phyloP scores from a whole-genome alignment of 78 protist genomes.

The Bigelowiella natans region DNA sequence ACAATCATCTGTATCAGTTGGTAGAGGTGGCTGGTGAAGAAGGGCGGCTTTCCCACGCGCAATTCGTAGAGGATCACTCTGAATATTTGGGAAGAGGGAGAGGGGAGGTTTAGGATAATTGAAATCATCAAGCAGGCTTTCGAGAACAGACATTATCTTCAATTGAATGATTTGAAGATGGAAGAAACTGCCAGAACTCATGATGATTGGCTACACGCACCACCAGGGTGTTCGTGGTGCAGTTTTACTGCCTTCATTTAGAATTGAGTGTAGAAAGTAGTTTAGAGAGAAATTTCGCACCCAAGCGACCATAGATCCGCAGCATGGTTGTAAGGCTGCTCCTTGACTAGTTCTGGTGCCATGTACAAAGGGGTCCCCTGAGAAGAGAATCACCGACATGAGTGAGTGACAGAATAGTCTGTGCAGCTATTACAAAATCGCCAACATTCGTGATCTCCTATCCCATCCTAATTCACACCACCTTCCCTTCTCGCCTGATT shows the following conservation, averaged over 20 bases:
- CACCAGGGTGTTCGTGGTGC: background rate
- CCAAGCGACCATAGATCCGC: slow-evolving; percentile 90
- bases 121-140: too few relatives aligned
- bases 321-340: slow-evolving; percentile 69
- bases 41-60: background rate
- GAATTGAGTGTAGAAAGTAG: too few relatives aligned
- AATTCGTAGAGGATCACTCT: background rate
- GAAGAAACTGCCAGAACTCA: too few relatives aligned
- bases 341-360: slow-evolving; percentile 76
- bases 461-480: too few relatives aligned
- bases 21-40: background rate
- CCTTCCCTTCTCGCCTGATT: too few relatives aligned
- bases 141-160: too few relatives aligned
- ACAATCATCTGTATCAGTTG: background rate
- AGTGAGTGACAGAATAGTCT: background rate
- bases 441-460: too few relatives aligned
- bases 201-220: background rate
- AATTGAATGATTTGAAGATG: too few relatives aligned
- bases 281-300: slow-evolving; percentile 57
- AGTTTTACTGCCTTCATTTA: background rate
- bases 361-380: slow-evolving; percentile 77
- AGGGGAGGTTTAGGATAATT: background rate
- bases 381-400: background rate
- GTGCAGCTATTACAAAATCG: background rate
- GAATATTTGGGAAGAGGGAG: background rate